Base-by-base conservation (phyloP, 805 yeast species). In the Schwanniomyces yamadae region DNA sequence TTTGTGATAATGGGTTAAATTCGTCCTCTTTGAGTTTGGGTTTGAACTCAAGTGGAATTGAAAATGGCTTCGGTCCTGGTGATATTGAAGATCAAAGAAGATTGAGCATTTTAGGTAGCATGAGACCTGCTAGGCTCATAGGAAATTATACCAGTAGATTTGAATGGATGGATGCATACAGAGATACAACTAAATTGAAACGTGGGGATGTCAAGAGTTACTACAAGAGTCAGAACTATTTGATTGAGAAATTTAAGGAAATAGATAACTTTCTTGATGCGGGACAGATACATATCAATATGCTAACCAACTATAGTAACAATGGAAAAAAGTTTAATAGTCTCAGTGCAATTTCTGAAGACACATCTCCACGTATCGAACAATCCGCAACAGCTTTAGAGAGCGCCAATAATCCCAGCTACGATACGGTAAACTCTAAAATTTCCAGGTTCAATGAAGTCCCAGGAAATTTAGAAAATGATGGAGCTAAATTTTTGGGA, bases 251-350 rank as follows among this genome's bases (percentile, higher is more conserved):
- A 35, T 82, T 75, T 48, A 55, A 56, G 23, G 82, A 76, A 39
- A 77, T 84, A 17, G 95, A 84, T 52, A 63, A 66, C 33, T 62
- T 84, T 34, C 64, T 84, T 30, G 93, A 83, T 50, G 75, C 86
- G 4, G 89, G 89, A 1, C 55, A 58, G 31, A 71, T 84, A 39
- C 84, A 80, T 45, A 69, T 72, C 40, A 66, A 73, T 28, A 80
- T 84, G 80, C 68, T 85, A 34, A 66, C 75, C 30, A 78, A 74
- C 33, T 84, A 84, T 48, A 78, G 75, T 3, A 66, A 62, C 20
- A 69, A 64, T 28, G 44, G 33, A 43, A 52, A 34, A 36, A 57
- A 36, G 42, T 50, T 42, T 30, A 49, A 50, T 5, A 39, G 49
- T 3, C 53, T 46, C n/a, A 25, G n/a, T 13, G 32, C 29, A 14